These are phyloP conservation scores for Pleurotus platypus DNA, from an alignment of 768 basidiomycete species.

Conservation along the genomic window DNA sequence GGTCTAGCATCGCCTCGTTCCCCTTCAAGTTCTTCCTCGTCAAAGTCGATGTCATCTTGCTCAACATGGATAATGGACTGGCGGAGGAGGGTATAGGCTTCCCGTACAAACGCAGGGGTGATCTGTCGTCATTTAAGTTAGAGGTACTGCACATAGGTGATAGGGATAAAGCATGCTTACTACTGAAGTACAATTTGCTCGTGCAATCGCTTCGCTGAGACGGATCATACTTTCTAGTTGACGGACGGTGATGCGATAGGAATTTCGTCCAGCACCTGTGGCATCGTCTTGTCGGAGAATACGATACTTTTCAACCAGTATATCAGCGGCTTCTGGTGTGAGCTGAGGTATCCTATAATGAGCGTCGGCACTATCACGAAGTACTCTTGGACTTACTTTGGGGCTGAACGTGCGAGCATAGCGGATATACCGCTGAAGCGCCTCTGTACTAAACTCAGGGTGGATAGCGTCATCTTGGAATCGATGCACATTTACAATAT, in stretches of 20 bases:
- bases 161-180: constrained; percentile 33
- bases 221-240: constrained; percentile 99
- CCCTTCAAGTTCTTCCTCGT: constrained; percentile 78
- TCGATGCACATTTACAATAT: constrained; percentile 97
- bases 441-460: constrained; percentile 97
- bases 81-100: constrained; percentile 89
- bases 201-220: constrained; percentile 92
- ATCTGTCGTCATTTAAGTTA: constrained; percentile 48
- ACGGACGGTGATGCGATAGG: constrained; percentile 96
- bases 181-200: constrained; percentile 95
- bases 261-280: constrained; percentile 82
- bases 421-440: constrained; percentile 93
- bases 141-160: too few species aligned
- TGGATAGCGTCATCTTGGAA: constrained; percentile 93
- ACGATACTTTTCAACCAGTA: constrained; percentile 94
- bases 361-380: too few species aligned
- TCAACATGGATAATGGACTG: constrained; percentile 99
- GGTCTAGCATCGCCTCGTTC: constrained; percentile 39
- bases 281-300: constrained; percentile 90
- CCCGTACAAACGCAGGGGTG: constrained; percentile 89
- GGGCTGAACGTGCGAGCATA: constrained; percentile 98
- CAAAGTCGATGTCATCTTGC: constrained; percentile 97
- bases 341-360: constrained; percentile 45
- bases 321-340: constrained; percentile 86
- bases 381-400: constrained; percentile 53